Evolutionary conservation across 257 asterid species (phyloP).

Genomic region (Hygrophila difformis): DNA sequence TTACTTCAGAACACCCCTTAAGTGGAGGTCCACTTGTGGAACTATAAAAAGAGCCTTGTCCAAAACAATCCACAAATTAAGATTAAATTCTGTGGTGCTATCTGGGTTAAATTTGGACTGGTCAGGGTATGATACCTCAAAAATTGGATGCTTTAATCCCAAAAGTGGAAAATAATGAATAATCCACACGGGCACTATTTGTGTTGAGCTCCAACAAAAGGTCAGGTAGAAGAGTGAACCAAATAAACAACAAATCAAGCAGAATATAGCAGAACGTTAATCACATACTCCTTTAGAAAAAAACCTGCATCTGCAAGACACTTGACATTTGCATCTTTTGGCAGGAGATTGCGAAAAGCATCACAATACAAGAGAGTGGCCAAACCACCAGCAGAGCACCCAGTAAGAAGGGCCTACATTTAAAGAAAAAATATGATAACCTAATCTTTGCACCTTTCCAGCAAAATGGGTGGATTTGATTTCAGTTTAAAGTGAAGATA

Average conservation of each 20-base stretch:
- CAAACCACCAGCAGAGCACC: constrained; percentile 98
- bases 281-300: constrained; percentile 75
- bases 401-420: constrained; percentile 90
- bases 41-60: too few species aligned
- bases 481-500: too few species aligned
- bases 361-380: constrained; percentile 89
- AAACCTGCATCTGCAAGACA: constrained; percentile 94
- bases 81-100: too few species aligned
- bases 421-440: too few species aligned
- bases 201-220: constrained; percentile 2
- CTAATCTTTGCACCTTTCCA: too few species aligned
- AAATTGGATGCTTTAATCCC: too few species aligned
- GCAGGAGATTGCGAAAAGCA: constrained; percentile 52
- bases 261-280: constrained; percentile 14
- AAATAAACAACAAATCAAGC: constrained; percentile 2
- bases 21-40: too few species aligned
- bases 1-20: too few species aligned
- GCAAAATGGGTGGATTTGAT: too few species aligned
- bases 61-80: too few species aligned
- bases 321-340: constrained; percentile 60
- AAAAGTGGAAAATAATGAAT: constrained; percentile 5
- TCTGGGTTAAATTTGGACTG: too few species aligned
- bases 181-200: constrained; percentile 3
- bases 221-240: neutral
- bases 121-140: too few species aligned